Conservation (phyloP, 75 land plant genomes). For the Cupressus sempervirens region DNA sequence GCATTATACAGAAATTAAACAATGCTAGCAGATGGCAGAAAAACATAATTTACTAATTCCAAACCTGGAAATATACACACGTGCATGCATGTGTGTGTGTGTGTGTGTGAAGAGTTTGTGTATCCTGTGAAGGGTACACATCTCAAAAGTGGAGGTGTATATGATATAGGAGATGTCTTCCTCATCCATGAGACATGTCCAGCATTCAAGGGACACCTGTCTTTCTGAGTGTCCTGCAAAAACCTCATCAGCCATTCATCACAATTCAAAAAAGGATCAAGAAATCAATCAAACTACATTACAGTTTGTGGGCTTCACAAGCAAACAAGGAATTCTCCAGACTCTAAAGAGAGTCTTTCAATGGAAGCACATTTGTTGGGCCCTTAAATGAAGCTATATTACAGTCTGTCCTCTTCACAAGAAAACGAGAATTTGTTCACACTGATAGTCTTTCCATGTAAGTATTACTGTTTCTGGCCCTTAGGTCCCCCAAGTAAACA, state of each 20-base stretch:
- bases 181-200: background rate
- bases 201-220: background rate
- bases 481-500: background rate
- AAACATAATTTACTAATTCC: too few relatives aligned
- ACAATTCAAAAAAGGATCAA: background rate
- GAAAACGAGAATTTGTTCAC: background rate
- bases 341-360: background rate
- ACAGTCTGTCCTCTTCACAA: background rate
- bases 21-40: background rate
- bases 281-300: background rate
- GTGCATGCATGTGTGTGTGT: too few relatives aligned
- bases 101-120: too few relatives aligned
- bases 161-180: background rate
- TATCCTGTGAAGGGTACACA: too few relatives aligned
- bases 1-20: background rate
- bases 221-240: background rate
- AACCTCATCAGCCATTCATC: background rate
- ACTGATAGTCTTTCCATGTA: background rate
- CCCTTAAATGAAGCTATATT: background rate
- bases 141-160: background rate
- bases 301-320: background rate
- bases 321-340: background rate
- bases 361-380: background rate
- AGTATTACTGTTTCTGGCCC: background rate
- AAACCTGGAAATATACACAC: too few relatives aligned